phyloP scores from a whole-genome alignment of 495 filamentous ascomycete genomes.

The Aspergillus wentii region DNA sequence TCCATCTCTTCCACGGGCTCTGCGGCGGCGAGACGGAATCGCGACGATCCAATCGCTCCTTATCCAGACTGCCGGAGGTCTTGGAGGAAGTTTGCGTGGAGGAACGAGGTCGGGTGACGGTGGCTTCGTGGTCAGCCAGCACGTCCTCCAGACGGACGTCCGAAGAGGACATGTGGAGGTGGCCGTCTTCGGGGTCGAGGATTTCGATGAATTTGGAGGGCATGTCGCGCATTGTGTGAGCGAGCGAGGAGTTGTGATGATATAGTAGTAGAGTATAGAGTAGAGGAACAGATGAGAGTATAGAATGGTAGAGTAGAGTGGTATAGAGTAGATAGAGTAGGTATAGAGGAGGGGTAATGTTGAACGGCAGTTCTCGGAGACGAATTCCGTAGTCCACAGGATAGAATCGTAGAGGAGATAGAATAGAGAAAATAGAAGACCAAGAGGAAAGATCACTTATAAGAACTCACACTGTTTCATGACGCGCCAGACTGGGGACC shows the following conservation, averaged over 20 bases:
- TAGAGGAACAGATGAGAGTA: too few relatives aligned
- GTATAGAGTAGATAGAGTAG: too few relatives aligned
- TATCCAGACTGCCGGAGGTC: constrained; percentile 24
- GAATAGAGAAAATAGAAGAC: too few relatives aligned
- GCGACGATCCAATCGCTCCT: constrained; percentile 19
- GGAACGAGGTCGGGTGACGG: constrained; percentile 34
- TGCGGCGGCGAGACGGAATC: constrained; percentile 25
- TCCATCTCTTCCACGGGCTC: constrained; percentile 38
- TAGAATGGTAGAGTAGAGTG: too few relatives aligned
- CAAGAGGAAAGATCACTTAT: too few relatives aligned
- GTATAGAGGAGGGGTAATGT: too few relatives aligned
- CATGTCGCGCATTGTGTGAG: constrained; percentile 33
- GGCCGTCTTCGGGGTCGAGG: constrained; percentile 32
- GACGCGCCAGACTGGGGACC: too few relatives aligned
- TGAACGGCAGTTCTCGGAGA: too few relatives aligned
- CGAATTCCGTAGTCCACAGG: too few relatives aligned
- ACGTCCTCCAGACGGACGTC: constrained; percentile 47
- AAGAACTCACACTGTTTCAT: too few relatives aligned
- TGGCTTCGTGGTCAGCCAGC: constrained; percentile 42
- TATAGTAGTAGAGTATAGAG: neutral
- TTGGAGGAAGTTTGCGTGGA: constrained; percentile 35
- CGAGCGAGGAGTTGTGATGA: neutral
- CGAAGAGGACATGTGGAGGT: constrained; percentile 30
- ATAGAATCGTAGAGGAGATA: too few relatives aligned
- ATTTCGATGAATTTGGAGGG: constrained; percentile 45